Evolutionary conservation across 805 yeast genomes (phyloP).

Genomic region (Vanderwaltozyma verrucispora): DNA sequence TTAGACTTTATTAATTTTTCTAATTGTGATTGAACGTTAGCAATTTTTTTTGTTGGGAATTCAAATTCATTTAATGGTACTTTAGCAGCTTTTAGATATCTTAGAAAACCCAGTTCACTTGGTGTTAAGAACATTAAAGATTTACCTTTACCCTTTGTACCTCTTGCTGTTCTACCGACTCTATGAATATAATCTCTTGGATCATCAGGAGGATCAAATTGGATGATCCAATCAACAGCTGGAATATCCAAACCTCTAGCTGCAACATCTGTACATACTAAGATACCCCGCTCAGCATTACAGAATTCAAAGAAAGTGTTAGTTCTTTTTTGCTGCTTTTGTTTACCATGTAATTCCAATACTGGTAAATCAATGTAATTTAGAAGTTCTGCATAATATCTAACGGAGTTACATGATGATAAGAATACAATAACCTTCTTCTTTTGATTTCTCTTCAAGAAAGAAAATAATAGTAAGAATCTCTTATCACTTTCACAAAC

Average conservation of each 20-base stretch:
- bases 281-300: conserved; percentile 88
- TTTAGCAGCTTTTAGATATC: conserved; percentile 92
- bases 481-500: conserved; percentile 95
- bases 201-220: conserved; percentile 99
- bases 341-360: conserved; percentile 92
- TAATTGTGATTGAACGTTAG: conserved; percentile 90
- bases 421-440: conserved; percentile 90
- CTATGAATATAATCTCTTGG: conserved; percentile 98
- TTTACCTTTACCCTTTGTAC: conserved; percentile 80
- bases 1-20: conserved; percentile 85
- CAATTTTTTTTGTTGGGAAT: conserved; percentile 88
- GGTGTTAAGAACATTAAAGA: conserved; percentile 94
- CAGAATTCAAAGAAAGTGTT: conserved; percentile 97
- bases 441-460: conserved; percentile 83
- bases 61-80: conserved; percentile 97
- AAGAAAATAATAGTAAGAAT: conserved; percentile 80
- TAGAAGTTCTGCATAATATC: conserved; percentile 87
- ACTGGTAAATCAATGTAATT: conserved; percentile 97
- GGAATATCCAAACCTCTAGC: conserved; percentile 99
- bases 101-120: conserved; percentile 83
- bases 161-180: conserved; percentile 98
- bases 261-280: conserved; percentile 96
- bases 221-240: conserved; percentile 97
- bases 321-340: conserved; percentile 96
- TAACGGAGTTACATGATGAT: conserved; percentile 95